These are phyloP conservation scores for Claviceps sorghi DNA, from an alignment of 2,329 filamentous ascomycete genomes.

Conservation along the genomic window DNA sequence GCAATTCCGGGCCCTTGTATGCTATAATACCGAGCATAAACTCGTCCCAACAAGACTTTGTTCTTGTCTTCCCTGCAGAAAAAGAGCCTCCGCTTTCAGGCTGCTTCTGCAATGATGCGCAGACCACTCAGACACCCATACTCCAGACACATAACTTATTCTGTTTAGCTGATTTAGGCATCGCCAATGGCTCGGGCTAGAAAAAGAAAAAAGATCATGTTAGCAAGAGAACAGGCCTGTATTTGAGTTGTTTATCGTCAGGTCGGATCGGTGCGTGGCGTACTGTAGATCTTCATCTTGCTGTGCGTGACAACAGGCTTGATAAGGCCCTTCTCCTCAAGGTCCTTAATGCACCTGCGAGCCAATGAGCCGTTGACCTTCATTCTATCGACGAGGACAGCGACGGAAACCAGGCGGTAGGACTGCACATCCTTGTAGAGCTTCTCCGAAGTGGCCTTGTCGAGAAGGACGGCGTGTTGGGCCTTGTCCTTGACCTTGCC, in stretches of 20 bases:
- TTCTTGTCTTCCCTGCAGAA: slow-evolving; percentile 14
- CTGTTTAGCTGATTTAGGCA: slow-evolving; percentile 24
- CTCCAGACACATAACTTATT: slow-evolving; percentile 20
- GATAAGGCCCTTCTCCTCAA: slow-evolving; percentile 97
- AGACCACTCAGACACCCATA: slow-evolving; percentile 25
- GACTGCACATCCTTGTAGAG: slow-evolving; percentile 99
- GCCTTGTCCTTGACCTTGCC: slow-evolving; percentile 99
- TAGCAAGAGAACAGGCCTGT: background rate
- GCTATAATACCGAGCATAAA: slow-evolving; percentile 26
- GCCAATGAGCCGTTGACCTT: slow-evolving; percentile 99
- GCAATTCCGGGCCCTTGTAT: slow-evolving; percentile 21
- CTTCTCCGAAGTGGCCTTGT: slow-evolving; percentile 95
- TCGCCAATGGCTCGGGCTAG: slow-evolving; percentile 47
- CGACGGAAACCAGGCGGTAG: slow-evolving; percentile 97
- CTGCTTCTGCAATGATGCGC: slow-evolving; percentile 19
- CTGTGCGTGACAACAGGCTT: slow-evolving; percentile 94
- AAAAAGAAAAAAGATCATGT: slow-evolving; percentile 13
- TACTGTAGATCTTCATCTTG: slow-evolving; percentile 97
- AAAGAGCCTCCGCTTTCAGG: slow-evolving; percentile 20
- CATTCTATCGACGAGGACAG: slow-evolving; percentile 95
- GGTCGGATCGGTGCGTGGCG: slow-evolving; percentile 14
- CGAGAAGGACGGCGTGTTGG: slow-evolving; percentile 96
- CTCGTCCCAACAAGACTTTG: slow-evolving; percentile 24
- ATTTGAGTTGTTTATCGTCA: background rate
- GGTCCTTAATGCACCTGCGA: slow-evolving; percentile 72